Base-by-base conservation (phyloP, 2,329 filamentous ascomycete species). In the Calonectria pauciramosa region DNA sequence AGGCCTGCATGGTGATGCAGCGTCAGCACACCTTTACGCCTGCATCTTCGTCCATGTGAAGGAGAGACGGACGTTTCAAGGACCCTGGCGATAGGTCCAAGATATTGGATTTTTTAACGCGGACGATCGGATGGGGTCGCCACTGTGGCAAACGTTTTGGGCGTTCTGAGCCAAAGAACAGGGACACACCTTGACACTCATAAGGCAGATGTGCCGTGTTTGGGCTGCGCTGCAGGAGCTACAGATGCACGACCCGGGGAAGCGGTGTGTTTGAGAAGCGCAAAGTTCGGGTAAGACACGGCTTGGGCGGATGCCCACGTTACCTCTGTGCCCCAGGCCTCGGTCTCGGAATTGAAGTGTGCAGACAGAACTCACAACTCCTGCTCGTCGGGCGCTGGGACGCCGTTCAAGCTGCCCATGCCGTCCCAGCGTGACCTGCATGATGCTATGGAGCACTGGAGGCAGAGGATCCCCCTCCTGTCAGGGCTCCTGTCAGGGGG, bases 371-470 rank as follows among this genome's bases (percentile, higher is more conserved):
- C 30, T 66, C 47, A 47, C 52, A 23, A 13, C 26, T 64, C 20
- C 36, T 51, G 56, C 41, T 64, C 36, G 56, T 41, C 38, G 32
- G 66, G 36, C 30, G 60, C 51, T 63, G 41, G 70, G 26, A 56
- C 69, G 23, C 10, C 68, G 36, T 70, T 68, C 73, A 70, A 71
- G 52, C 75, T 51, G 70, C 34, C 72, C 77, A 75, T 78, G 68
- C 69, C 34, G 64, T 30, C n/a, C 26, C 41, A 59, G 36, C 70
- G 70, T 79, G 78, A 77, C 73, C 75, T 73, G 78, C 76, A 76
- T 78, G 54, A 67, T 68, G 41, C 66, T 44, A 72, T 73, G 73
- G 54, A 54, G 70, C 41, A 47, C 14, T 65, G n/a, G 14, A 65
- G 59, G n/a, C 38, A 64, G 56, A 51, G 49, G 59, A 66, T 56